phyloP scores from a whole-genome alignment of 352 stramenopile species.

The Phytophthora chlamydospora region DNA sequence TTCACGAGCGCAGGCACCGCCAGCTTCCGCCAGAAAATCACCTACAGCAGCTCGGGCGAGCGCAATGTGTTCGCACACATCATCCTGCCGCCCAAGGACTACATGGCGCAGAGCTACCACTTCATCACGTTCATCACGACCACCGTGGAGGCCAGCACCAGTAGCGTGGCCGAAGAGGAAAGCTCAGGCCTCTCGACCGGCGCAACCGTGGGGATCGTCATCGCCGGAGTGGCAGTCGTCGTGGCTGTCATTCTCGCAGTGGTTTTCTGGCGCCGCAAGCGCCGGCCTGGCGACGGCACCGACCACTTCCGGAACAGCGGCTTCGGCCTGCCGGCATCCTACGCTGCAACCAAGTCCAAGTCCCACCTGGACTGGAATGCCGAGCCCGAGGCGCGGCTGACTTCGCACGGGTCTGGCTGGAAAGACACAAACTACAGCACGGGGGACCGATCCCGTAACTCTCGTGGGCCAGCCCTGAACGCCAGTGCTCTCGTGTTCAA shows the following conservation, averaged over 20 bases:
- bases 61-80: slow-evolving; percentile 84
- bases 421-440: slow-evolving; percentile 51
- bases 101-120: slow-evolving; percentile 69
- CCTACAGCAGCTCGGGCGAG: slow-evolving; percentile 50
- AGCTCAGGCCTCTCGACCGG: slow-evolving; percentile 48
- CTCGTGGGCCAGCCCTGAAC: slow-evolving; percentile 56
- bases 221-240: slow-evolving; percentile 54
- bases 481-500: slow-evolving; percentile 73
- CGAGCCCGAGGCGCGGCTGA: slow-evolving; percentile 42
- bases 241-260: slow-evolving; percentile 52
- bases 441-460: slow-evolving; percentile 43
- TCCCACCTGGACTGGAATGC: slow-evolving; percentile 68
- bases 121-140: slow-evolving; percentile 82
- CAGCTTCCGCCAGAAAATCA: slow-evolving; percentile 67
- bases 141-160: slow-evolving; percentile 31
- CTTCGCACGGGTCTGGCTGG: slow-evolving; percentile 34
- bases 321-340: slow-evolving; percentile 50
- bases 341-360: slow-evolving; percentile 59
- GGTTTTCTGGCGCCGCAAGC: slow-evolving; percentile 66
- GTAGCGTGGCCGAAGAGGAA: slow-evolving; percentile 6
- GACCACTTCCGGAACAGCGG: slow-evolving; percentile 69
- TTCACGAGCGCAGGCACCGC: slow-evolving; percentile 65
- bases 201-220: slow-evolving; percentile 48
- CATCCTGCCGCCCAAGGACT: slow-evolving; percentile 64
- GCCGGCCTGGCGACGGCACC: slow-evolving; percentile 38